Evolutionary conservation across 441 rosid genomes (phyloP), one percentile per base, ranked within the genome.

Genomic region (Hura crepitans): DNA sequence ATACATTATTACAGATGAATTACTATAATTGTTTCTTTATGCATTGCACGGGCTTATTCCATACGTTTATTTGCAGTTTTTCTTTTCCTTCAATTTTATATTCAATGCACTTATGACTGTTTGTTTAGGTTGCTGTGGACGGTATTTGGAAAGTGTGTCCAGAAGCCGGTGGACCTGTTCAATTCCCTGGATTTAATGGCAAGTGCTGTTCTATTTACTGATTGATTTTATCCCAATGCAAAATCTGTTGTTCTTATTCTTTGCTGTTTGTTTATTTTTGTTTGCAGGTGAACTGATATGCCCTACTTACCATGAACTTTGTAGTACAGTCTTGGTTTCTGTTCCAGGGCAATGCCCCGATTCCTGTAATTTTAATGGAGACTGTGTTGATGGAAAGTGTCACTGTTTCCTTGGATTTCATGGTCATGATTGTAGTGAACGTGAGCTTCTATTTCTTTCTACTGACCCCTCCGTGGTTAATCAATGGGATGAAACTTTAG

Each of bases 161-260:
- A 18, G 82, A 75, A 77, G 84, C 86, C 68, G 99, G 99, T 60
- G 98, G 98, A 64, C 89, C 92, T 39, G 80, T 92, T 81, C 93
- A 84, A 75, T 95, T 90, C 78, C 92, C 91, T 23, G 92, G 96
- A 70, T 95, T 95, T 81, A 92, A 95, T 63, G 99, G 99, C 92
- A 82, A 69, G 18, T 50, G 71, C 64, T 47, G 47, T 65, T 70
- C 57, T 63, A 53, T 71, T 27, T 72, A 28, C 54, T 8, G 28
- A 23, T 75, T 60, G 17, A 45, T 33, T 59, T 12, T 8, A 8
- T 49, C 53, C 0, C 7, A 43, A 58, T 49, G 10, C 69, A 62
- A 65, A 66, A 55, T 65, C 9, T 43, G 9, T 65, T 45, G 23
- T 68, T 15, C 27, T 57, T 25, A 61, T 68, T 27, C 66, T 70